Evolutionary conservation across 1,284 basidiomycete species (phyloP), one percentile per base, ranked within the genome.

Genomic region (Ganoderma leucocontextum): DNA sequence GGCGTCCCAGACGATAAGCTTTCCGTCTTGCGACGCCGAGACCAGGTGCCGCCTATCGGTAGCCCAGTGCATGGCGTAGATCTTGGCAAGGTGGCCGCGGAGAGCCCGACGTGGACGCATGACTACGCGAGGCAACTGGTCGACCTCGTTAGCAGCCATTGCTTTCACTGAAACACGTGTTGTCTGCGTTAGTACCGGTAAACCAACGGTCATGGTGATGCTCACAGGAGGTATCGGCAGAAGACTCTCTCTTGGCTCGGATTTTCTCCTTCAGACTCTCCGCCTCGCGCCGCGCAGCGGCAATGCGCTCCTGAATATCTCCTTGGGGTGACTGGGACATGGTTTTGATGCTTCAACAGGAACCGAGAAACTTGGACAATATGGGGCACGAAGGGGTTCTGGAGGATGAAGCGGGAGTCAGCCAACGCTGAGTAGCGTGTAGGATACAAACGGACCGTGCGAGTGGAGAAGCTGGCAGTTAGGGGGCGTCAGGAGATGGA

Each of bases 21-120:
- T 99, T 70, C 98, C 98, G 79, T 99, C 97, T 80, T 99, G 97
- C 4, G 97, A 99, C 33, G 98, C 97, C 13, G 97, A 99, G 55
- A 99, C 97, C 71, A 99, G 89, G 84, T 99, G 98, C 76, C 96
- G 89, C 78, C 95, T 91, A 85, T 99, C 98, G 67, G 92, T 91
- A 22, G 97, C 93, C 98, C 98, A 99, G 81, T 99, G 97, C 93
- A 99, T 97, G 61, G 98, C 97, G 81, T 99, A 99, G 79, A 99
- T 98, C 87, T 99, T 99, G 74, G 97, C 97, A 68, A 99, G 89
- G 83, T 99, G 98, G 58, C 97, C 97, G 77, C 97, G 94, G 75
- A 99, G 90, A 69, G 96, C 95, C 73, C 97, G 91, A 70, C 97
- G 91, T 60, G 95, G 94, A 75, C 96, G 95, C 93, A 99, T 96